Conservation (phyloP, 164 flowering plant genomes). For the Magnolia kwangsiensis region DNA sequence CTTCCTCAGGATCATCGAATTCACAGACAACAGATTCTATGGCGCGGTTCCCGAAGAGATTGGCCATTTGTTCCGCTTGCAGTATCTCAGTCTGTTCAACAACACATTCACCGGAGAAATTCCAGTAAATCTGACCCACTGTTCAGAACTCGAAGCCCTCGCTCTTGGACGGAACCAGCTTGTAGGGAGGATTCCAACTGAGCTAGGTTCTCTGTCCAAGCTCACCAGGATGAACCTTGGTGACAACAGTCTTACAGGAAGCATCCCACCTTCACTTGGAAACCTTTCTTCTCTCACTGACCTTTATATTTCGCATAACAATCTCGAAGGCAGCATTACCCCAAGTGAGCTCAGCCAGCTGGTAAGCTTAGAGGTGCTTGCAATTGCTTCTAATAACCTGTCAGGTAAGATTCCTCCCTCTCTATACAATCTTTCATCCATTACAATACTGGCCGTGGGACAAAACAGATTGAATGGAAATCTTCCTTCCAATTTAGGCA, state of each 20-base stretch:
- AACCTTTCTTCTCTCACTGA: not conserved
- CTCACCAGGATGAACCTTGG: not conserved
- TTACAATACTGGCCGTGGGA: not conserved
- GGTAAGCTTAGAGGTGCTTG: not conserved
- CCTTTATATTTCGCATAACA: not conserved
- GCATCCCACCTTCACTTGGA: slow-evolving; percentile 2
- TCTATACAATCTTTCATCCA: not conserved
- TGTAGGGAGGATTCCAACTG: not conserved
- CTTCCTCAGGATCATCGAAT: slow-evolving; percentile 31
- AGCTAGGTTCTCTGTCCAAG: not conserved
- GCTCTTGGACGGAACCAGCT: slow-evolving; percentile 7
- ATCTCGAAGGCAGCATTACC: not conserved
- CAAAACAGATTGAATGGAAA: slow-evolving; percentile 24
- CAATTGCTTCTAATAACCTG: not conserved
- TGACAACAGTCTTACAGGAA: not conserved
- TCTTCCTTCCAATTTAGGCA: slow-evolving; percentile 14
- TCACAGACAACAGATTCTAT: slow-evolving; percentile 27
- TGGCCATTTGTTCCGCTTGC: slow-evolving; percentile 27
- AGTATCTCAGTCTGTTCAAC: slow-evolving; percentile 22
- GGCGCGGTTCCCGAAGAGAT: slow-evolving; percentile 33
- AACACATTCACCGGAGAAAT: slow-evolving; percentile 34
- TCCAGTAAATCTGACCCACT: slow-evolving; percentile 24
- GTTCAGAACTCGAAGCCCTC: slow-evolving; percentile 19
- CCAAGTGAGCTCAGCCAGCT: not conserved
- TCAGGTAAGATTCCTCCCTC: slow-evolving; percentile 3